Evolutionary conservation across 495 filamentous ascomycete species (phyloP), one percentile per base, ranked within the genome.

Genomic region (Trichoderma asperelloides): DNA sequence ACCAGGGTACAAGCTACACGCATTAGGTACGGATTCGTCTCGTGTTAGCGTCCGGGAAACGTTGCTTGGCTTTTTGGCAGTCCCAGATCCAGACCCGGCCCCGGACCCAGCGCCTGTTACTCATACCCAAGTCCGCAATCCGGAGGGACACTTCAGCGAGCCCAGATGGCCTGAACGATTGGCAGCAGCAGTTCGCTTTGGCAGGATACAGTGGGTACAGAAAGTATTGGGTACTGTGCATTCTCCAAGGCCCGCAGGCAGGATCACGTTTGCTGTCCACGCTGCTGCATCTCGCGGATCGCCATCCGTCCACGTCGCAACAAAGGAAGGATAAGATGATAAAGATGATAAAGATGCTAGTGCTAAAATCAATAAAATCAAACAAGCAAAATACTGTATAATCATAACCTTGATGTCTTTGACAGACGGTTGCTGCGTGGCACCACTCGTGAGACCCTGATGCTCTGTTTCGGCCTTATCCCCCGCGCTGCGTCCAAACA

Each of bases 261-360:
- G 13, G 40, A 13, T 41, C 6, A 7, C 11, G 18, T n/a, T 16
- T 21, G 49, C 49, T 21, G 49, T 25, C 21, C 18, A 25, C 49
- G 49, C 16, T 60, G 55, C 16, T 28, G 25, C 51, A 60, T 60
- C 55, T 55, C 49, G 49, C 49, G 49, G 55, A 60, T 60, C 55
- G 55, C 55, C 55, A 60, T 60, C 55, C 25, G 55, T 60, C 55
- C 55, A 60, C 55, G 55, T 60, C 55, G 55, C 55, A n/a, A n/a
- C 41, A 45, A 18, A 45, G 13, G 12, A 45, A 45, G 41, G 12
- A 7, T 12, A n/a, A 23, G 6, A n/a, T 21, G 4, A 21, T 9
- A 9, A 60, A 25, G 9, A 60, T 9, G 55, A 60, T 28, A 25
- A 33, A 6, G 30, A 33, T 33, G 30, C 30, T 33, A 33, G 30